Evolutionary conservation across 1,284 basidiomycete genomes (phyloP).

Genomic region (Ustilago curta): DNA sequence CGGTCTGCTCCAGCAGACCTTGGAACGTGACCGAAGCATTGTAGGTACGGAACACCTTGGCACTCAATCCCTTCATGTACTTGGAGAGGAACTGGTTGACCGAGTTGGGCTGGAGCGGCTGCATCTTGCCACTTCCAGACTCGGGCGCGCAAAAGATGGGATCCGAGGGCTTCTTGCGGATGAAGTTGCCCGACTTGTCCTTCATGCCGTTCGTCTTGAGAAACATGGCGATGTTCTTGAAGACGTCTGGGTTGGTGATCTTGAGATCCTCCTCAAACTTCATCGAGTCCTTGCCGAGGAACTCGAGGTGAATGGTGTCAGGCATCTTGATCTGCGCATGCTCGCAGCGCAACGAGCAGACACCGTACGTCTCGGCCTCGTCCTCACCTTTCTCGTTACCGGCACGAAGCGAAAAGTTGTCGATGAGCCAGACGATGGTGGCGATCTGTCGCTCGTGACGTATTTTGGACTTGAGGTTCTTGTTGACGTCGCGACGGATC

Average conservation of each 20-base stretch:
- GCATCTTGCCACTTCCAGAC: conserved; percentile 48
- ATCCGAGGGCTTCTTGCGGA: conserved; percentile 87
- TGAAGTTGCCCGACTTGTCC: conserved; percentile 74
- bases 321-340: conserved; percentile 64
- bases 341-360: conserved; percentile 67
- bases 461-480: conserved; percentile 64
- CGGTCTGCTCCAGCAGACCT: conserved; percentile 67
- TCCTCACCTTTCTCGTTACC: conserved; percentile 69
- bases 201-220: conserved; percentile 62
- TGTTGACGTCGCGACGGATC: conserved; percentile 61
- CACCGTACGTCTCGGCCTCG: conserved; percentile 68
- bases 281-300: conserved; percentile 69
- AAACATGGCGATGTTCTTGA: conserved; percentile 68
- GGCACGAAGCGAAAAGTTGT: conserved; percentile 68
- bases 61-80: conserved; percentile 67
- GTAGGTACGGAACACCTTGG: conserved; percentile 70
- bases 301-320: conserved; percentile 64
- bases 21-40: conserved; percentile 69
- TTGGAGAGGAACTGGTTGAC: conserved; percentile 68
- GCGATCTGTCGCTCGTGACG: conserved; percentile 66
- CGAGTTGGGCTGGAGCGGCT: conserved; percentile 54
- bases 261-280: conserved; percentile 67
- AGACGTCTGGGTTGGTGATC: conserved; percentile 63
- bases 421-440: conserved; percentile 69
- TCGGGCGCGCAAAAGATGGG: conserved; percentile 78